A percentile compares a stretch with the other conserved stretches of the same genome.
Conservation (phyloP, 306 rosid species). For the Astragalus glycyphyllos region DNA sequence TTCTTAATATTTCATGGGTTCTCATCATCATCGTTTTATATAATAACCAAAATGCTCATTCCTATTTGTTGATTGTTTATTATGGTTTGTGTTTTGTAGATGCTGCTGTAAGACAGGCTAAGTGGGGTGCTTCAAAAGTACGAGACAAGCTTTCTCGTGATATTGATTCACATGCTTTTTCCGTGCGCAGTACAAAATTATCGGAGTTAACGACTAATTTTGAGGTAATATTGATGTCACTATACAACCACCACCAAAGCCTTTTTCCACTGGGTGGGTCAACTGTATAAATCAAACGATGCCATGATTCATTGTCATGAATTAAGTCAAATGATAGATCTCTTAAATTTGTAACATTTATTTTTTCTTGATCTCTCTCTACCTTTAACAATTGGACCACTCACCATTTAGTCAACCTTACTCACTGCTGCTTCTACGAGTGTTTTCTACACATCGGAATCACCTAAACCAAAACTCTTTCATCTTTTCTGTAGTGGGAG, state of each 20-base stretch:
- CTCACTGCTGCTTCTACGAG: constrained; percentile 1
- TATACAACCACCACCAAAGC: background rate
- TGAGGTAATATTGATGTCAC: constrained; percentile 59
- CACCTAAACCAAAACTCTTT: background rate
- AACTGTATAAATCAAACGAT: background rate
- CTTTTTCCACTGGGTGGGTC: background rate
- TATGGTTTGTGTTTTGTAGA: constrained; percentile 53
- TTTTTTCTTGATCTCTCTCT: constrained; percentile 13
- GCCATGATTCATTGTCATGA: background rate
- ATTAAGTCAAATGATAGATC: background rate
- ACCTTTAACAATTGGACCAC: background rate
- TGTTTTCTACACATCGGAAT: background rate
- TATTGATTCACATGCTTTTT: constrained; percentile 65
- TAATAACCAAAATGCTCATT: constrained; percentile 1
- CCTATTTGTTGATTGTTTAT: constrained; percentile 18
- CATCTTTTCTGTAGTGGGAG: constrained; percentile 5
- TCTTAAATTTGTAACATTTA: background rate
- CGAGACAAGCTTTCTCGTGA: constrained; percentile 77
- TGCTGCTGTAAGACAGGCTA: constrained; percentile 63
- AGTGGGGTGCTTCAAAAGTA: constrained; percentile 74
- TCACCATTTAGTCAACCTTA: background rate
- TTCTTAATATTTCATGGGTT: no score
- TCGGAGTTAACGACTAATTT: constrained; percentile 51
- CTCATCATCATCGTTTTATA: constrained; percentile 9
- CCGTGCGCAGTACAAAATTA: constrained; percentile 62